Evolutionary conservation across 2,329 filamentous ascomycete genomes (phyloP), one percentile per base, ranked within the genome.

Genomic region (Sporothrix sp.): DNA sequence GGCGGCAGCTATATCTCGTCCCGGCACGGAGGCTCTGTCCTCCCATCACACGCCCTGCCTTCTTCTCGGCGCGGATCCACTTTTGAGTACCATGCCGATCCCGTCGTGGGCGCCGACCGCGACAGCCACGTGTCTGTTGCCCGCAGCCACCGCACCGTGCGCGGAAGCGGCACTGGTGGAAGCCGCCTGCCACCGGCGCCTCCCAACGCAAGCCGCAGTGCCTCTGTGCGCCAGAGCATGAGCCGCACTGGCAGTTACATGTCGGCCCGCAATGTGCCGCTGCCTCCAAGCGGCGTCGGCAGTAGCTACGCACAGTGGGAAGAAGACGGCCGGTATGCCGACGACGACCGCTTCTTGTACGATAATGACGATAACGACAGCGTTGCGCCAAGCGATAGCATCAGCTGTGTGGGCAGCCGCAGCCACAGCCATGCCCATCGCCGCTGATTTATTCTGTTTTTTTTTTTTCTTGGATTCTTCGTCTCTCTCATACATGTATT

Each of bases 301-400:
- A 68, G 65, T 52, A 69, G 68, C 46, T 63, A 68, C 33, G 65
- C 64, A 8, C 42, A 50, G 25, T 48, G 54, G 54, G 48, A 55
- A 9, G 47, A 52, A 14, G 44, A 32, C 21, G 45, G 43, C 53
- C 18, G 53, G 37, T 27, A 42, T 23, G 37, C 14, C 18, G 33
- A 52, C 25, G 51, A 50, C 20, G 35, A 33, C 38, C 23, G 33
- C 7, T 27, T 32, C 14, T 25, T 51, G 16, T 45, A 52, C 27
- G 40, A 52, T 27, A 45, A 52, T 7, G 70, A 74, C 35, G 75
- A 79, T 56, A 63, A 65, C 47, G 71, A 68, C 44, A 80, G 75
- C 57, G 66, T 82, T 32, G 76, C 72, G 38, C 79, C 79, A 2
- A 75, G 72, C 58, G 79, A 82, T 60, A 82, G 78, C 58, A 79